Percentiles rank a stretch among this genome's conserved stretches.
Conservation (phyloP, 2,329 filamentous ascomycete species). For the Scytalidium lignicola region DNA sequence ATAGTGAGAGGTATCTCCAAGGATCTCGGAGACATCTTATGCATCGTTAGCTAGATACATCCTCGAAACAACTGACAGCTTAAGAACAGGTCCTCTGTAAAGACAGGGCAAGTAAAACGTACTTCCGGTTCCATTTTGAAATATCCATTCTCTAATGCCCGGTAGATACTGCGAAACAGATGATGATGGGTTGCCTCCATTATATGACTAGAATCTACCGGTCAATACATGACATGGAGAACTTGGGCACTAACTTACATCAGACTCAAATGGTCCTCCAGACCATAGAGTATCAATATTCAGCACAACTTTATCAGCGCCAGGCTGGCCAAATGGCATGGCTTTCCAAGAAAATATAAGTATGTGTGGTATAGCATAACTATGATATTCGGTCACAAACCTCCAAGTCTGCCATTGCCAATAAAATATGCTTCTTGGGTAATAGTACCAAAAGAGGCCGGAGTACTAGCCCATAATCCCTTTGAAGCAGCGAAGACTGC, state of each 20-base stretch:
- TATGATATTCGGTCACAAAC: slow-evolving; percentile 20
- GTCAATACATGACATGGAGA: neutral
- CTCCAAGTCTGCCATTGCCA: slow-evolving; percentile 43
- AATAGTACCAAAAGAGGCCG: slow-evolving; percentile 14
- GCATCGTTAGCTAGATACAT: neutral
- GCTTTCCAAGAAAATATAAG: slow-evolving; percentile 19
- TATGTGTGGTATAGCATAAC: neutral
- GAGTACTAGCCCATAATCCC: slow-evolving; percentile 12
- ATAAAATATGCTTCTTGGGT: slow-evolving; percentile 37
- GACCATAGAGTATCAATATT: slow-evolving; percentile 47
- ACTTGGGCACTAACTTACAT: slow-evolving; percentile 21
- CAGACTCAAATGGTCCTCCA: slow-evolving; percentile 42
- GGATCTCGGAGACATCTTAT: slow-evolving; percentile 31
- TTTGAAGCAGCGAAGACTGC: neutral
- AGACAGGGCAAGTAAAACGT: slow-evolving; percentile 7
- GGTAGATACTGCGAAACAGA: slow-evolving; percentile 31
- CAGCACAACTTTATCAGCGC: slow-evolving; percentile 36
- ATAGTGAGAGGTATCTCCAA: slow-evolving; percentile 35
- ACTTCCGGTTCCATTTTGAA: slow-evolving; percentile 43
- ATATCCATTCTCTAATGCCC: slow-evolving; percentile 41
- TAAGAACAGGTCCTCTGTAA: neutral
- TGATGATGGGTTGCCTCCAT: slow-evolving; percentile 39
- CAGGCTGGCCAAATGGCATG: slow-evolving; percentile 38
- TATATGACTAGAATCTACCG: slow-evolving; percentile 32
- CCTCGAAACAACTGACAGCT: no score